Evolutionary conservation across 176 grass and related monocot species (phyloP), one percentile per base, ranked within the genome.

Genomic region (Ampelocalamus luodianensis): DNA sequence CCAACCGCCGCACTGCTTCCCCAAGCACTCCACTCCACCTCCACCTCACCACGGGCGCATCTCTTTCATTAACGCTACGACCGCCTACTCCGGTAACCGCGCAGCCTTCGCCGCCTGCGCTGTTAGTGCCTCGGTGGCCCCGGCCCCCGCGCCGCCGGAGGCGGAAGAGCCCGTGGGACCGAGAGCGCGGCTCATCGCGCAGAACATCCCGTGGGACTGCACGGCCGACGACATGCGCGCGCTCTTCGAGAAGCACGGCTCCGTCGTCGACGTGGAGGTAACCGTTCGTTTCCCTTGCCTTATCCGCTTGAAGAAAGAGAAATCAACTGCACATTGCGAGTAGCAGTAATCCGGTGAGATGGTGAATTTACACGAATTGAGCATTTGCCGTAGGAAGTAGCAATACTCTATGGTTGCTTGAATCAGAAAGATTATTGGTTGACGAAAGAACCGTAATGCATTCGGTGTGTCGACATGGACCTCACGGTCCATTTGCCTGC

Each of bases 131-230:
- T 87, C 83, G 36, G 85, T 71, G 49, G 87, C 74, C 39, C 40
- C 79, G 3, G 48, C 60, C 26, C 50, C n/a, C 20, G 55, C 56
- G 39, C 50, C 18, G 50, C 50, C 23, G 71, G 68, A 63, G 75
- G 77, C 13, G n/a, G 89, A 70, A 80, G 51, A 55, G 66, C 69
- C 22, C 17, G 80, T 49, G 62, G 79, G 18, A 11, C 79, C 82
- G 27, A 90, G 81, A 74, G 94, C 79, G 78, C 90, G 93, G 63
- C 80, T 98, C 72, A 87, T 95, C 39, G 96, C 91, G 48, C 90
- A 90, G 88, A 98, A 95, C 82, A 90, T 98, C 80, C 96, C 96
- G n/a, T 98, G 96, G 96, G 83, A 85, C 79, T 89, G 26, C 87
- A 94, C 86, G 22, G 65, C 86, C 14, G 91, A 98, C 68, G 90